Evolutionary conservation across 805 yeast genomes (phyloP).

Genomic region (Wickerhamiella galacta): DNA sequence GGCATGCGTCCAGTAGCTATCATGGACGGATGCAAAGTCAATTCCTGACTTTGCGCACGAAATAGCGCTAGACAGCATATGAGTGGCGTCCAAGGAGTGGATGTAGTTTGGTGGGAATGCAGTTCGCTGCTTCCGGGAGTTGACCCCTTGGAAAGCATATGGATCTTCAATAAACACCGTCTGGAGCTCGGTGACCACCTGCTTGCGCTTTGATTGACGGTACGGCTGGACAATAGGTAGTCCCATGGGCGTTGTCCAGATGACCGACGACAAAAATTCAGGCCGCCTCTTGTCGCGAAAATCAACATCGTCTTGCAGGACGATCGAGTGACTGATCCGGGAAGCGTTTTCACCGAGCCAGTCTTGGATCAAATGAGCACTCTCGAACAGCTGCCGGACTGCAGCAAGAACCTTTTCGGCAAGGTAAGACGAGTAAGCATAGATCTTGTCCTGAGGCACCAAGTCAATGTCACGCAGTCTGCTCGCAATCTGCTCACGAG

Average conservation of each 20-base stretch:
- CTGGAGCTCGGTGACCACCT: conserved; percentile 69
- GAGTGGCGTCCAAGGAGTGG: conserved; percentile 92
- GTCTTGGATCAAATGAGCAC: conserved; percentile 91
- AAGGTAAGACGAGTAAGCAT: conserved; percentile 42
- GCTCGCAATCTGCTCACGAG: conserved; percentile 70
- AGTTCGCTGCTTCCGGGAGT: conserved; percentile 72
- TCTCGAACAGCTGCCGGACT: conserved; percentile 67
- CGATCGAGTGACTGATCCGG: conserved; percentile 58
- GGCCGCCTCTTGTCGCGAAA: conserved; percentile 28
- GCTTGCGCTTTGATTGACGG: conserved; percentile 46
- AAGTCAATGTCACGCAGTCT: conserved; percentile 48
- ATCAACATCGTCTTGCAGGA: conserved; percentile 37
- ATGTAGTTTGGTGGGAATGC: conserved; percentile 94
- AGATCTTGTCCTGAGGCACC: conserved; percentile 30
- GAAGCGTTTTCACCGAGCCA: conserved; percentile 86
- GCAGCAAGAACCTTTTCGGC: conserved; percentile 68
- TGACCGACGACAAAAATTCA: conserved; percentile 66
- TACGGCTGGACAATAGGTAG: conserved; percentile 96
- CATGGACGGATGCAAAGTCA: conserved; percentile 88
- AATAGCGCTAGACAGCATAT: conserved; percentile 79
- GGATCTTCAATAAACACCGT: conserved; percentile 81
- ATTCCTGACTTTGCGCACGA: conserved; percentile 50
- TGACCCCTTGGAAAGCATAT: conserved; percentile 64
- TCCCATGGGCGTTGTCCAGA: conserved; percentile 96
- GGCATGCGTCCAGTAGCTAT: conserved; percentile 97